These are phyloP conservation scores for Hanseniaspora hatyaiensis DNA, from an alignment of 805 yeast genomes.

Conservation along the genomic window DNA sequence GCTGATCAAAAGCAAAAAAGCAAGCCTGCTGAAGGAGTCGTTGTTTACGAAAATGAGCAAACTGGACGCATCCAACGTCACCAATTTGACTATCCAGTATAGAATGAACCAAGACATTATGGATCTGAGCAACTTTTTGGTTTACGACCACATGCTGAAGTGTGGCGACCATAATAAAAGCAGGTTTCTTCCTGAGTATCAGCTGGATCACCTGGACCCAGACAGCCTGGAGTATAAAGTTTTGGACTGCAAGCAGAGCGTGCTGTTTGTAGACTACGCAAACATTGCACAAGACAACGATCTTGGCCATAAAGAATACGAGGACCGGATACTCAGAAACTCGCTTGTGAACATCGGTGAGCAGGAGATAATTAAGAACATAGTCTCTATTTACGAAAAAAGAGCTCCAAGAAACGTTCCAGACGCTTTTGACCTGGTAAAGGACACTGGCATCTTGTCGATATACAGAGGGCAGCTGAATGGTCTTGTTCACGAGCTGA, in stretches of 20 bases:
- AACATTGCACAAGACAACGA: slow-evolving; percentile 20
- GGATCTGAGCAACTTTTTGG: slow-evolving; percentile 65
- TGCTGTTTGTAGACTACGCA: slow-evolving; percentile 77
- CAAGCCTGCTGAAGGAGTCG: slow-evolving; percentile 57
- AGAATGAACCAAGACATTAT: slow-evolving; percentile 87
- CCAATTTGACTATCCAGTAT: slow-evolving; percentile 69
- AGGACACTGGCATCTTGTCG: slow-evolving; percentile 74
- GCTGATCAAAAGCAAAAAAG: slow-evolving; percentile 56
- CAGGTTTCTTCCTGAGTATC: slow-evolving; percentile 40
- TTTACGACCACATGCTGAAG: slow-evolving; percentile 61
- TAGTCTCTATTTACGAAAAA: slow-evolving; percentile 37
- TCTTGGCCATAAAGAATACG: slow-evolving; percentile 37
- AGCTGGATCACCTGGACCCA: not conserved
- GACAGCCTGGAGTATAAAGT: slow-evolving; percentile 46
- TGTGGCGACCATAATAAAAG: slow-evolving; percentile 66
- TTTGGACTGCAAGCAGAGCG: slow-evolving; percentile 46
- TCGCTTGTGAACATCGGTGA: slow-evolving; percentile 65
- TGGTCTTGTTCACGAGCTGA: slow-evolving; percentile 29
- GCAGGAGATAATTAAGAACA: slow-evolving; percentile 49
- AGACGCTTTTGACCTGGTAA: slow-evolving; percentile 41
- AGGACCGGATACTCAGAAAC: slow-evolving; percentile 48
- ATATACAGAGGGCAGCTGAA: slow-evolving; percentile 72
- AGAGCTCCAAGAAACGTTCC: slow-evolving; percentile 26
- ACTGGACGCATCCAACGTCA: slow-evolving; percentile 60
- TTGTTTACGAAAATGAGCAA: slow-evolving; percentile 67